A percentile compares a stretch with the other conserved stretches of the same genome.
Conservation (phyloP, 164 flowering plant genomes). For the Cinnamomum micranthum region DNA sequence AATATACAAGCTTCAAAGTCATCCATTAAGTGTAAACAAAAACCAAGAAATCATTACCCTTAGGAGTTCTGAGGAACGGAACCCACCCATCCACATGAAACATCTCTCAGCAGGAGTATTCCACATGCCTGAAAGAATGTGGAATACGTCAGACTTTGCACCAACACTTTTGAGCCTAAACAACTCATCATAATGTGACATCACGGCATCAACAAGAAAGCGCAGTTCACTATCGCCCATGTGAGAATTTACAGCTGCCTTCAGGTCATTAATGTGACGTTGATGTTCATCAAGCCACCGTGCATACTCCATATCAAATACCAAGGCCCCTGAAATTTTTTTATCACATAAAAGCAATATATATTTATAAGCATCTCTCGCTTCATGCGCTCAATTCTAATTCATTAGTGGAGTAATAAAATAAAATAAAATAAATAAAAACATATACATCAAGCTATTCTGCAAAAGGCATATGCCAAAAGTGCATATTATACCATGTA, state of each 20-base stretch:
- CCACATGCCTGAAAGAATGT: slow-evolving; percentile 96
- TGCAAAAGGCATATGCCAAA: background rate
- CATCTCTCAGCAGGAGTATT: slow-evolving; percentile 83
- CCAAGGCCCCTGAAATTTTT: slow-evolving; percentile 49
- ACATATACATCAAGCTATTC: background rate
- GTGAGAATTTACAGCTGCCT: slow-evolving; percentile 64
- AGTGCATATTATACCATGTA: too few relatives aligned
- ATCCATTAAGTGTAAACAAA: background rate
- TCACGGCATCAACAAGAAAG: slow-evolving; percentile 60
- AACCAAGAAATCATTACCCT: slow-evolving; percentile 42
- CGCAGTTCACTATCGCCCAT: slow-evolving; percentile 56
- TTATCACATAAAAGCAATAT: background rate
- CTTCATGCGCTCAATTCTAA: background rate
- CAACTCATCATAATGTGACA: slow-evolving; percentile 73
- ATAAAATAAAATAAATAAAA: too few relatives aligned
- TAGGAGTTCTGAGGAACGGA: slow-evolving; percentile 82
- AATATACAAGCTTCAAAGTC: background rate
- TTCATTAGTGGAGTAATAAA: too few relatives aligned
- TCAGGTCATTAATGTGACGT: slow-evolving; percentile 58
- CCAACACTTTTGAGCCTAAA: slow-evolving; percentile 63
- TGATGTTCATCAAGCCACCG: slow-evolving; percentile 92
- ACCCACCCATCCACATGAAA: slow-evolving; percentile 97
- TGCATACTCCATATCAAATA: slow-evolving; percentile 78
- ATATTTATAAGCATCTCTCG: background rate
- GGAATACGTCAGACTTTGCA: slow-evolving; percentile 77